These are phyloP conservation scores for Lactarius vividus DNA, from an alignment of 768 basidiomycete genomes.

Conservation along the genomic window DNA sequence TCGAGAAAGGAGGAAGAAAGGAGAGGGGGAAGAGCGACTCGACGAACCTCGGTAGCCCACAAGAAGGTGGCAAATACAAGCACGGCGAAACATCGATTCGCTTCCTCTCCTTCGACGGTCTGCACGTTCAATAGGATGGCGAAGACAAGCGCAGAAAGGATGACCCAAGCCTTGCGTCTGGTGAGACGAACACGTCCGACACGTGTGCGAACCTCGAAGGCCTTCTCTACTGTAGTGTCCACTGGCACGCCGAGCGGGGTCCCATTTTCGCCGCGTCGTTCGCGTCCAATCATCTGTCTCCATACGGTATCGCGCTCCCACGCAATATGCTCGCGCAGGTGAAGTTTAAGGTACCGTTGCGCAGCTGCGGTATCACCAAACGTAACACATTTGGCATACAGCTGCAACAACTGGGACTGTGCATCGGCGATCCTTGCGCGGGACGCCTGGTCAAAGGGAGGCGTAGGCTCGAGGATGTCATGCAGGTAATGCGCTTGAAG, in stretches of 20 bases:
- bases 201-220: constrained; percentile 55
- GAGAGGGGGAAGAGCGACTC: neutral
- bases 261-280: constrained; percentile 59
- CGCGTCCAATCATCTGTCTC: constrained; percentile 89
- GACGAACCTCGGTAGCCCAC: constrained; percentile 91
- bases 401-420: constrained; percentile 55
- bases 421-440: constrained; percentile 61
- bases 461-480: constrained; percentile 58
- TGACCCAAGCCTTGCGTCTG: constrained; percentile 54
- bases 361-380: constrained; percentile 66
- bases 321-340: constrained; percentile 90
- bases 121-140: constrained; percentile 56
- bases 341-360: constrained; percentile 75
- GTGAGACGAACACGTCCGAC: constrained; percentile 66
- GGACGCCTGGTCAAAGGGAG: constrained; percentile 64
- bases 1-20: neutral
- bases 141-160: constrained; percentile 58
- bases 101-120: constrained; percentile 60
- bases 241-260: constrained; percentile 31
- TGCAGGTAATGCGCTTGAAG: constrained; percentile 79
- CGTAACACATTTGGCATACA: constrained; percentile 87
- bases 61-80: constrained; percentile 86
- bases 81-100: constrained; percentile 89
- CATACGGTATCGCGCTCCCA: constrained; percentile 98
- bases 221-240: constrained; percentile 41